Percentiles rank a stretch among this genome's conserved stretches.
Evolutionary conservation across 2,329 filamentous ascomycete genomes (phyloP).

Genomic region (Pezicula neosporulosa): DNA sequence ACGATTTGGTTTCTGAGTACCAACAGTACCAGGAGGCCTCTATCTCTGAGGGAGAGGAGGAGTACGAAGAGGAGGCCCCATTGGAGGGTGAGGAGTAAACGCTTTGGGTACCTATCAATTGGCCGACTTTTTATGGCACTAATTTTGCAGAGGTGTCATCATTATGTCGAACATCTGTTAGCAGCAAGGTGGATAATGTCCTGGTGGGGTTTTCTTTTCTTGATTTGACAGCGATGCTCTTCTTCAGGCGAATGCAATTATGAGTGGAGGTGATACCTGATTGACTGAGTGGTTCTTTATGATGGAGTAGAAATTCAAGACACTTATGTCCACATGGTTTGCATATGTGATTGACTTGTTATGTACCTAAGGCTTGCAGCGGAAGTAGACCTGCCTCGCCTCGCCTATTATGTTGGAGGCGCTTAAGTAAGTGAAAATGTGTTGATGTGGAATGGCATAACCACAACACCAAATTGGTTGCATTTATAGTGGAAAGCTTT

Average conservation of each 20-base stretch:
- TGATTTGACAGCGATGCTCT: slow-evolving; percentile 22
- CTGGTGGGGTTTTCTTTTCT: slow-evolving; percentile 19
- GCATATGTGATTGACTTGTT: slow-evolving; percentile 4
- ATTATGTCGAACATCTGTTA: slow-evolving; percentile 18
- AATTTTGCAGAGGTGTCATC: slow-evolving; percentile 9
- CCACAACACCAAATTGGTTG: too few species aligned
- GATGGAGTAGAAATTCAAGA: slow-evolving; percentile 24
- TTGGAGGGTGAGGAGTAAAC: slow-evolving; percentile 61
- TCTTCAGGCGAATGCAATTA: slow-evolving; percentile 11
- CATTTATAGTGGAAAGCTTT: too few species aligned
- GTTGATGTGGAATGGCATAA: too few species aligned
- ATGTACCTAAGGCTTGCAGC: slow-evolving; percentile 7
- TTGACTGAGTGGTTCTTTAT: slow-evolving; percentile 15
- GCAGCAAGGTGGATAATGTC: slow-evolving; percentile 20
- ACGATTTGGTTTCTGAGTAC: slow-evolving; percentile 98
- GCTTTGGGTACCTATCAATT: slow-evolving; percentile 14
- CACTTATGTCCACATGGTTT: slow-evolving; percentile 13
- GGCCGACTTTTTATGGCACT: slow-evolving; percentile 10
- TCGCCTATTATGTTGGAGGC: too few species aligned
- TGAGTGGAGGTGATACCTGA: slow-evolving; percentile 19
- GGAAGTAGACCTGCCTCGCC: slow-evolving; percentile 4
- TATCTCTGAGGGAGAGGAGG: slow-evolving; percentile 95
- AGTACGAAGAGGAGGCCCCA: slow-evolving; percentile 77
- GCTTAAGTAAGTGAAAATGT: too few species aligned
- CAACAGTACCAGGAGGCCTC: slow-evolving; percentile 99